phyloP scores from a whole-genome alignment of 441 rosid species.

The Euphorbia celastroides region DNA sequence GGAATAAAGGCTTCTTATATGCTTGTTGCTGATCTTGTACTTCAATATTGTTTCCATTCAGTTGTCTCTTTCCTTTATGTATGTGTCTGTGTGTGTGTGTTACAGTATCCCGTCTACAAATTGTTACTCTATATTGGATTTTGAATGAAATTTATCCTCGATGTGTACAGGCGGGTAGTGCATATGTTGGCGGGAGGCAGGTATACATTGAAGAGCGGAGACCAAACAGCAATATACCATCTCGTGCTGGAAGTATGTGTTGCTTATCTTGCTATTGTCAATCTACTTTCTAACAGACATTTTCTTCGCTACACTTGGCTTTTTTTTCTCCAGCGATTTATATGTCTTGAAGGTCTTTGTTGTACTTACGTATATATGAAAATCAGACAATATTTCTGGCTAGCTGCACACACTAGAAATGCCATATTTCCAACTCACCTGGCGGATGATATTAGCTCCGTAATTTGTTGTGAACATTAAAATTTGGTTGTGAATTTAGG shows the following conservation, averaged over 20 bases:
- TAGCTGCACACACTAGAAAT: neutral
- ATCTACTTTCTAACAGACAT: neutral
- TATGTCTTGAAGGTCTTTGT: neutral
- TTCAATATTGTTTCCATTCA: neutral
- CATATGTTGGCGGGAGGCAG: constrained; percentile 51
- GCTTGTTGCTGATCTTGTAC: neutral
- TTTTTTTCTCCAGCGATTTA: neutral
- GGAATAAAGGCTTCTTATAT: neutral
- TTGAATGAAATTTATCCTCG: constrained; percentile 1
- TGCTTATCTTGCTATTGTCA: constrained; percentile 14
- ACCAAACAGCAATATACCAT: constrained; percentile 54
- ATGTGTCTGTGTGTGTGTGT: no score
- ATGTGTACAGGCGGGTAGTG: constrained; percentile 43
- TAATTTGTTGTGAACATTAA: neutral
- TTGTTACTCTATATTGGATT: neutral
- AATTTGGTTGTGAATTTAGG: neutral
- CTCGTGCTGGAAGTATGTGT: constrained; percentile 51
- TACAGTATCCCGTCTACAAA: no score
- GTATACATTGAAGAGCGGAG: constrained; percentile 73
- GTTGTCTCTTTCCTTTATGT: no score
- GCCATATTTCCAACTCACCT: neutral
- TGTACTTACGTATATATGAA: neutral
- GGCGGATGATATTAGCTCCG: neutral
- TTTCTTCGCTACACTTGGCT: neutral
- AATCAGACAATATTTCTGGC: neutral